Base-by-base conservation (phyloP, 2,329 filamentous ascomycete species). In the Didymella keratinophila region DNA sequence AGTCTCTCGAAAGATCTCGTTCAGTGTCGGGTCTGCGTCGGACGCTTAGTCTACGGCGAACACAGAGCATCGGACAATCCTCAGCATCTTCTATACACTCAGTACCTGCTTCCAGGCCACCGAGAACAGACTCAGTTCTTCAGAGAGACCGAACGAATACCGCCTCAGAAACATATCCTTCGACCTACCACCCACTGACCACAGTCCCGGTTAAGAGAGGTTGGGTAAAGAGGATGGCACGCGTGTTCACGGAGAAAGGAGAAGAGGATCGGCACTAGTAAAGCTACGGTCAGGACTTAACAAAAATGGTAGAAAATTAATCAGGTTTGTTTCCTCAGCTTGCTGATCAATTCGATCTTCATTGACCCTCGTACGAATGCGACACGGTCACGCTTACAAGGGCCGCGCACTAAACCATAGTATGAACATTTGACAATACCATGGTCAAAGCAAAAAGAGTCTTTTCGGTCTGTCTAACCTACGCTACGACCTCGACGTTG, bases 131-230 rank as follows among this genome's bases (percentile, higher is more conserved):
- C 23, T n/a, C 42, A 10, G 23, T 11, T 18, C 25, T n/a, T 21
- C 23, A 44, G 4, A 16, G n/a, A n/a, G 18, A 50, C 16, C n/a
- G 12, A 42, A 28, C 12, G 4, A 12, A 39, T 11, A n/a, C 27
- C 2, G 11, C 18, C 2, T 4, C 11, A 32, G 10, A 32, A 18
- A 6, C 36, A 5, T 14, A 25, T 12, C 0, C 10, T 8, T 32
- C n/a, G 16, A 30, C 1, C 0, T 30, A 28, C 10, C 21, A 37
- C 6, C 23, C 41, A 16, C 10, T 42, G 11, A 43, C 23, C 3
- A 39, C 27, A 9, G 42, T 28, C 3, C 32, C 32, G 30, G n/a
- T 45, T n/a, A 53, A 25, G 25, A 53, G 34, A 32, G 43, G 51
- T 1, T 47, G 51, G 34, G 25, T 47, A 4, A 37, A 25, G 25